Conservation (phyloP, 192 early-diverging fungal genomes). For the Powellomyces hirtus region DNA sequence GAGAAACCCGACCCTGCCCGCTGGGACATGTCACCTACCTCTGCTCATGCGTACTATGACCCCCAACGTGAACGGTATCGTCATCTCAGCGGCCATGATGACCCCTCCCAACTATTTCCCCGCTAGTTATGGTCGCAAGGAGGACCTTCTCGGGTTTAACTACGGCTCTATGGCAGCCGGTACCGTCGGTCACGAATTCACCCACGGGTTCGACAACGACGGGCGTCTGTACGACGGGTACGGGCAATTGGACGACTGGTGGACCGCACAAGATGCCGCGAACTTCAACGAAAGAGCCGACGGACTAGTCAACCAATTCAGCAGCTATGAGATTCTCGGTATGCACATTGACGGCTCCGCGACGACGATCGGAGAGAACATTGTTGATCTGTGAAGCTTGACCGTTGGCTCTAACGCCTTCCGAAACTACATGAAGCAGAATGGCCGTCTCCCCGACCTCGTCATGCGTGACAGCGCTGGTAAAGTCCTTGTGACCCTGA, state of each 20-base stretch:
- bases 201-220: slow-evolving; percentile 38
- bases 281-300: slow-evolving; percentile 21
- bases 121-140: background rate
- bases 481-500: background rate
- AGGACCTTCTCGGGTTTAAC: slow-evolving; percentile 1
- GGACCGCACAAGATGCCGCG: slow-evolving; percentile 21
- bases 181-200: slow-evolving; percentile 42
- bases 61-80: slow-evolving; percentile 31
- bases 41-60: slow-evolving; percentile 38
- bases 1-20: slow-evolving; percentile 29
- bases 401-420: background rate
- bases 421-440: background rate
- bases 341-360: slow-evolving; percentile 14
- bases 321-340: background rate
- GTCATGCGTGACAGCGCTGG: background rate
- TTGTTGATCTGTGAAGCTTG: slow-evolving; percentile 40
- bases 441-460: background rate
- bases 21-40: slow-evolving; percentile 37
- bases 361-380: slow-evolving; percentile 37
- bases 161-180: slow-evolving; percentile 36
- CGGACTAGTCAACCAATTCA: background rate
- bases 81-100: slow-evolving; percentile 37
- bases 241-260: slow-evolving; percentile 38
- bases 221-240: slow-evolving; percentile 29
- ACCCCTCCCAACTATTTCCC: slow-evolving; percentile 33